A percentile compares a stretch with the other conserved stretches of the same genome.
phyloP scores from a whole-genome alignment of 2,329 filamentous ascomycete species.

The Sarocladiaceae sp. region DNA sequence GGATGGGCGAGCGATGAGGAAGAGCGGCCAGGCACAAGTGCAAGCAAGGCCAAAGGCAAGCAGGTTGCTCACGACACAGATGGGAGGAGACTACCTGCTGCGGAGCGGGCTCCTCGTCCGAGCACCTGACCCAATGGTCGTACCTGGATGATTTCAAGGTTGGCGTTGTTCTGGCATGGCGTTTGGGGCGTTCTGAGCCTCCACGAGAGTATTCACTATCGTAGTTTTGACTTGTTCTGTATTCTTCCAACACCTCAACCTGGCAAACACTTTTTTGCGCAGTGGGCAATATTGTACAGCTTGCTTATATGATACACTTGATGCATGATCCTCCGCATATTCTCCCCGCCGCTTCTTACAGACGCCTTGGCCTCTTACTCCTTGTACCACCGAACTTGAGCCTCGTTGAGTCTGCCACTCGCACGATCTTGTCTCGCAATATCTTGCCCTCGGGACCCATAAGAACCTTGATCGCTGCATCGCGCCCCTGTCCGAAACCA shows the following conservation, averaged over 20 bases:
- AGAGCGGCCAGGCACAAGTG: slow-evolving; percentile 30
- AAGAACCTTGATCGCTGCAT: slow-evolving; percentile 85
- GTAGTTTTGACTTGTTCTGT: neutral
- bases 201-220: too few species aligned
- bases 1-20: slow-evolving; percentile 45
- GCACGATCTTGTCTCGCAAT: slow-evolving; percentile 69
- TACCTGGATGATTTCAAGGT: neutral
- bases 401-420: slow-evolving; percentile 80
- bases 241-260: neutral
- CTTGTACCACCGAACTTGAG: slow-evolving; percentile 95
- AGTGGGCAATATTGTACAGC: slow-evolving; percentile 27
- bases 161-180: slow-evolving; percentile 3
- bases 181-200: slow-evolving; percentile 5
- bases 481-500: slow-evolving; percentile 82
- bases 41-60: slow-evolving; percentile 38
- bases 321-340: too few species aligned
- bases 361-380: slow-evolving; percentile 76
- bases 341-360: slow-evolving; percentile 38
- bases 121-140: neutral
- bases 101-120: slow-evolving; percentile 45
- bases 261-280: neutral
- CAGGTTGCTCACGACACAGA: slow-evolving; percentile 43
- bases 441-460: slow-evolving; percentile 78
- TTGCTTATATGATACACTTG: slow-evolving; percentile 12
- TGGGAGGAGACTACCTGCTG: slow-evolving; percentile 45